Percentiles rank a stretch among this genome's conserved stretches.
phyloP scores from a whole-genome alignment of 768 basidiomycete genomes.

The Hericium erinaceus region DNA sequence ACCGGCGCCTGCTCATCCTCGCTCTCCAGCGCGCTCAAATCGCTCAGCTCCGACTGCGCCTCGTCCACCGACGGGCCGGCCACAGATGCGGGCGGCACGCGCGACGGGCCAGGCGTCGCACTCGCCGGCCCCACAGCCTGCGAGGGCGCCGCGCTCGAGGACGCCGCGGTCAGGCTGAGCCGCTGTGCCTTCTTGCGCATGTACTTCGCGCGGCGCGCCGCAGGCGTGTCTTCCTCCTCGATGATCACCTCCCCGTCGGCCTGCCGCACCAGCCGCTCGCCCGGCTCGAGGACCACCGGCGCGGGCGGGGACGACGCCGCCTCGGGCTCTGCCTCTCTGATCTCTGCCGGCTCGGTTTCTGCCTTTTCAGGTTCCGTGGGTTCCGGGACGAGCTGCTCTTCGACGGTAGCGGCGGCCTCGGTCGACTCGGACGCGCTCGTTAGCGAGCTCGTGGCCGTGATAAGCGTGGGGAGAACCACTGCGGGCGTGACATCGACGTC shows the following conservation, averaged over 20 bases:
- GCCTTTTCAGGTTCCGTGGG: too few relatives aligned
- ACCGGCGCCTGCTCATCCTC: slow-evolving; percentile 3
- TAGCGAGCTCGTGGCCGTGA: too few relatives aligned
- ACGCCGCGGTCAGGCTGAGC: background rate
- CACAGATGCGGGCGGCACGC: background rate
- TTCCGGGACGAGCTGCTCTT: too few relatives aligned
- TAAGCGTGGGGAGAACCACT: too few relatives aligned
- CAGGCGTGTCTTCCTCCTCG: slow-evolving; percentile 66
- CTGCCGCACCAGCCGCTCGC: slow-evolving; percentile 18
- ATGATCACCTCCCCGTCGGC: slow-evolving; percentile 50
- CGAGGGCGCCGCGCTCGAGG: background rate
- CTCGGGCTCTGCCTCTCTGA: too few relatives aligned
- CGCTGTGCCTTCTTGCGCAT: slow-evolving; percentile 32
- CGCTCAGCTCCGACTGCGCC: slow-evolving; percentile 11
- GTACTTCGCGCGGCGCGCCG: slow-evolving; percentile 51
- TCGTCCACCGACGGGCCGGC: background rate
- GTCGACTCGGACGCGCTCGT: too few relatives aligned
- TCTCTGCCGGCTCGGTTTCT: too few relatives aligned
- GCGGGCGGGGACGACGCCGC: background rate
- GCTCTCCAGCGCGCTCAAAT: slow-evolving; percentile 7
- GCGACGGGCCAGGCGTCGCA: background rate
- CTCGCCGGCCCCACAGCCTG: background rate
- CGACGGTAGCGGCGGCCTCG: too few relatives aligned
- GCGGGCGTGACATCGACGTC: too few relatives aligned
- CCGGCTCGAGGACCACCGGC: slow-evolving; percentile 5